phyloP scores from a whole-genome alignment of 1,284 basidiomycete species.

The Puccinia coronata region DNA sequence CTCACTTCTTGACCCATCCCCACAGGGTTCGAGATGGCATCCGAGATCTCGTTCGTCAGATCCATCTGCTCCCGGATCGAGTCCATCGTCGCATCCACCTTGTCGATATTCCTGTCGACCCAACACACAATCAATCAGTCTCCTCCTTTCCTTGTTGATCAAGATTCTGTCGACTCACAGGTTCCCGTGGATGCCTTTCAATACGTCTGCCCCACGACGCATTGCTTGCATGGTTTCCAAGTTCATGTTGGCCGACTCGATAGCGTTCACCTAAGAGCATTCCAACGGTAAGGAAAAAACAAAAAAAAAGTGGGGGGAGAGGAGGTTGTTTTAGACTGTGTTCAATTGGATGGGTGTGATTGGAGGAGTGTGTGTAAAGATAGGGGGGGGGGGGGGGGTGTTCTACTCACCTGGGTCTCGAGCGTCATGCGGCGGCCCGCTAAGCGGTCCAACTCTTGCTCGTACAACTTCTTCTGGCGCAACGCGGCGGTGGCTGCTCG shows the following conservation, averaged over 20 bases:
- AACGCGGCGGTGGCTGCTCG: constrained; percentile 83
- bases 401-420: constrained; percentile 76
- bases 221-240: constrained; percentile 97
- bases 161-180: constrained; percentile 67
- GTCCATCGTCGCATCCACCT: constrained; percentile 90
- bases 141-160: not conserved
- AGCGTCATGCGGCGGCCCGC: constrained; percentile 86
- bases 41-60: constrained; percentile 90
- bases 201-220: constrained; percentile 90
- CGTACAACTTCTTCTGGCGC: constrained; percentile 88
- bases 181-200: constrained; percentile 87
- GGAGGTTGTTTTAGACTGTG: too few species aligned
- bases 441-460: constrained; percentile 83
- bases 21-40: constrained; percentile 82
- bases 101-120: constrained; percentile 76
- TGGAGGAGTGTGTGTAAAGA: not conserved
- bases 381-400: too few species aligned
- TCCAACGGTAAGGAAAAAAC: not conserved
- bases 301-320: too few species aligned
- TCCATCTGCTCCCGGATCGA: constrained; percentile 89
- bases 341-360: not conserved
- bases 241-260: constrained; percentile 97
- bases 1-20: constrained; percentile 67
- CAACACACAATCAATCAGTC: not conserved
- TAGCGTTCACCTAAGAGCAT: constrained; percentile 72